Evolutionary conservation across 2,329 filamentous ascomycete species (phyloP).

Genomic region (Scedosporium apiospermum): DNA sequence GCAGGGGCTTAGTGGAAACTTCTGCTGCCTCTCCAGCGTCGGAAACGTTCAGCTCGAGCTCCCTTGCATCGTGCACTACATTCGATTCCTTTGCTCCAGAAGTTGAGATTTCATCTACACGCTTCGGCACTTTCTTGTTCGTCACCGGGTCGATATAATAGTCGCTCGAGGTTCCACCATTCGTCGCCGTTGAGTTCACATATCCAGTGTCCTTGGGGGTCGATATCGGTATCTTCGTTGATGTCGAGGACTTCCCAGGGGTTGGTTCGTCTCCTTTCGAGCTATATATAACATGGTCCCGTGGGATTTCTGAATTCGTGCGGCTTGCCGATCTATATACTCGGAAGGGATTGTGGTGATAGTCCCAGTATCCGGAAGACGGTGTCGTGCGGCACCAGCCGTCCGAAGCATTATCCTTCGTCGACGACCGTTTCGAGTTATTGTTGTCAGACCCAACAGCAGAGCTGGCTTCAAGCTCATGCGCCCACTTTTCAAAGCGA

Average conservation of each 20-base stretch:
- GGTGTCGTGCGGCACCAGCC: background rate
- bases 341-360: background rate
- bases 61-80: background rate
- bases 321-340: background rate
- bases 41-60: background rate
- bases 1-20: background rate
- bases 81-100: background rate
- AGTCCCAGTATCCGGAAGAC: background rate
- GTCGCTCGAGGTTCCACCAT: conserved; percentile 12
- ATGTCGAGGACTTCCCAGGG: no score
- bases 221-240: background rate
- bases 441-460: background rate
- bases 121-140: conserved; percentile 37
- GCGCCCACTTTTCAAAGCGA: background rate
- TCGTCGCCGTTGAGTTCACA: background rate
- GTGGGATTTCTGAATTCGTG: background rate
- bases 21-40: background rate
- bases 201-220: background rate
- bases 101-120: background rate
- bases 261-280: background rate
- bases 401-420: background rate
- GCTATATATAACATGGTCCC: background rate
- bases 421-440: background rate
- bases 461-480: background rate
- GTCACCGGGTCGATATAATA: conserved; percentile 50